Conservation (phyloP, 306 rosid species). For the Pachyrhizus erosus region DNA sequence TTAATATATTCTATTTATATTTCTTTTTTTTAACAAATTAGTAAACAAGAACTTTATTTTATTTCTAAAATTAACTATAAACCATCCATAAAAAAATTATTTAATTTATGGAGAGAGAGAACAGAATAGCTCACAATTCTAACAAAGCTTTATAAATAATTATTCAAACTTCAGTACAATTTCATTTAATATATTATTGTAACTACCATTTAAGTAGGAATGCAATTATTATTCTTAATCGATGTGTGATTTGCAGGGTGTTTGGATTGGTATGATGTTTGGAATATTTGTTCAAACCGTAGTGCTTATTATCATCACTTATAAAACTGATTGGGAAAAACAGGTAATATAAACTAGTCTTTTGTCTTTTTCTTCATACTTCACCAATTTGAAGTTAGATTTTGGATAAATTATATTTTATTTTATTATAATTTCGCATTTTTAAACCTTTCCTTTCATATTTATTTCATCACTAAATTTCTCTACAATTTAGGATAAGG, state of each 20-base stretch:
- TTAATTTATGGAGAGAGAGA: too few relatives aligned
- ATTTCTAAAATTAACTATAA: too few relatives aligned
- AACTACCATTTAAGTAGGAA: not conserved
- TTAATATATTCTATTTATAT: not conserved
- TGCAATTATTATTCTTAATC: not conserved
- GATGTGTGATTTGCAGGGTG: conserved; percentile 43
- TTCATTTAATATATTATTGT: not conserved
- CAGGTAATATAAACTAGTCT: conserved; percentile 43
- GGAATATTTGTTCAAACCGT: conserved; percentile 59
- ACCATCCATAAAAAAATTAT: too few relatives aligned
- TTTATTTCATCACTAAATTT: not conserved
- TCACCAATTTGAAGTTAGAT: too few relatives aligned
- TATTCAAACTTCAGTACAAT: too few relatives aligned
- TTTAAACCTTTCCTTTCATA: not conserved
- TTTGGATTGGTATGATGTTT: conserved; percentile 62
- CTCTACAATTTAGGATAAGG: not conserved
- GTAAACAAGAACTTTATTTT: too few relatives aligned
- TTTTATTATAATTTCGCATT: not conserved
- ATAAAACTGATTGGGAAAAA: conserved; percentile 60
- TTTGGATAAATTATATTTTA: not conserved
- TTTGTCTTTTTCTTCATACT: not conserved
- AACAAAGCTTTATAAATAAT: too few relatives aligned
- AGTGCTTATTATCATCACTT: conserved; percentile 46
- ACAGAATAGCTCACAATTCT: too few relatives aligned
- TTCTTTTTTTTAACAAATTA: too few relatives aligned